Base-by-base conservation (phyloP, 495 filamentous ascomycete species). In the Xylaria acuta region DNA sequence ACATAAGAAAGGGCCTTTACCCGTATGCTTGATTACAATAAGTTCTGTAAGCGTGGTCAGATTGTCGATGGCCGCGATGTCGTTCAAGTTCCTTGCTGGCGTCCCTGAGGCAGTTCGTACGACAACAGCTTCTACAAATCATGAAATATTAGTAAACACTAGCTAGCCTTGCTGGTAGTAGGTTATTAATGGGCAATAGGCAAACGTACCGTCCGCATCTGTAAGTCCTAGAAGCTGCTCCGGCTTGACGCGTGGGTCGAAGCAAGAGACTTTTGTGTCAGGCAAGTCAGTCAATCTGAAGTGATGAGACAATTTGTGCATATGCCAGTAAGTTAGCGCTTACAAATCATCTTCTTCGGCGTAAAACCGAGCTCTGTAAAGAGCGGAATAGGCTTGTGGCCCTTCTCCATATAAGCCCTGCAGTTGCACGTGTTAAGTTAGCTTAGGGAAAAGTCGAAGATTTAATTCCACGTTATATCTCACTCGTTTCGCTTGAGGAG, bases 321-420 rank as follows among this genome's bases (percentile, higher is more conserved):
- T 22, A 20, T 34, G 2, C 0, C n/a, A 27, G 2, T 8, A 9
- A 5, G 1, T 2, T 2, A 30, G 11, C 25, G 32, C 60, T 30
- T 20, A 64, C 60, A 45, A n/a, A 64, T 64, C 60, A 64, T 64
- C 32, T 64, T 64, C 60, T 45, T 43, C 7, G 60, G 60, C 18
- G 60, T 45, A 11, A 64, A 64, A 0, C 22, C 40, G 8, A 64
- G 3, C 2, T 64, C 60, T 16, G 38, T 45, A 43, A 64, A 45
- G 2, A 64, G 22, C 5, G 60, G 60, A 20, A 45, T 64, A 14
- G 38, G 40, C 38, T 45, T 16, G 38, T 64, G 60, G 1, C 40
- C 38, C 11, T 45, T 41, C 12, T 64, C 60, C 22, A 64, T 7
- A 43, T 64, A 64, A 30, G 60, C 22, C 14, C 60, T 64, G 18